phyloP scores from a whole-genome alignment of 2,329 filamentous ascomycete species.

The Pseudogymnoascus sp. region DNA sequence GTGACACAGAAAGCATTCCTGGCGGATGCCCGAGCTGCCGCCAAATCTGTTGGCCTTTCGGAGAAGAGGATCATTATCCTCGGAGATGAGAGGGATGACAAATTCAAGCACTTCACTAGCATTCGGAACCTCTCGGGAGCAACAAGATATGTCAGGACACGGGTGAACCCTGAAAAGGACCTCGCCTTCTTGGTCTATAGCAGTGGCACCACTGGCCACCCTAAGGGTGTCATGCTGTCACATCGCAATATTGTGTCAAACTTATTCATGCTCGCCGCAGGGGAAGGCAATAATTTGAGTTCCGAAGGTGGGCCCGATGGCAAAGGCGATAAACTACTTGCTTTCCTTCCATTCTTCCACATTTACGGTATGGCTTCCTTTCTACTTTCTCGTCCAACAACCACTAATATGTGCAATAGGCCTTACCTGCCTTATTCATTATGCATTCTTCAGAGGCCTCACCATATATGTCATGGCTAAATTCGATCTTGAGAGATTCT shows the following conservation, averaged over 20 bases:
- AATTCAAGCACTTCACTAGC: constrained; percentile 65
- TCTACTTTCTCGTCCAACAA: background rate
- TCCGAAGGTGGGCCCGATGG: constrained; percentile 54
- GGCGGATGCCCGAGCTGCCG: constrained; percentile 59
- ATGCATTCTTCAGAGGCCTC: constrained; percentile 59
- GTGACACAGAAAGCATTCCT: constrained; percentile 67
- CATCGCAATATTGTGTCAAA: constrained; percentile 81
- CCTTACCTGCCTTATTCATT: constrained; percentile 66
- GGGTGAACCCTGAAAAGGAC: constrained; percentile 63
- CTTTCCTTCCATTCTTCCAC: constrained; percentile 84
- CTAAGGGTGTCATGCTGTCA: constrained; percentile 84
- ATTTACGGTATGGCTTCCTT: constrained; percentile 56
- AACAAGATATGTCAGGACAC: constrained; percentile 52
- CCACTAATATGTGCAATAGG: constrained; percentile 37
- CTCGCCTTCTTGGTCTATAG: constrained; percentile 82
- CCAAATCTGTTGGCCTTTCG: constrained; percentile 61
- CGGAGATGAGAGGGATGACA: constrained; percentile 52
- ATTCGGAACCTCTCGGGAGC: constrained; percentile 59
- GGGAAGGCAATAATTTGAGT: constrained; percentile 51
- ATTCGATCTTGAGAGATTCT: constrained; percentile 78
- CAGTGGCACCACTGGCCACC: constrained; percentile 82
- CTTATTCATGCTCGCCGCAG: constrained; percentile 46
- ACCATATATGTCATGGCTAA: constrained; percentile 66
- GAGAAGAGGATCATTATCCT: constrained; percentile 69
- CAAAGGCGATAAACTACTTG: constrained; percentile 65